phyloP scores from a whole-genome alignment of 768 basidiomycete genomes.

The Amanita rimosa region DNA sequence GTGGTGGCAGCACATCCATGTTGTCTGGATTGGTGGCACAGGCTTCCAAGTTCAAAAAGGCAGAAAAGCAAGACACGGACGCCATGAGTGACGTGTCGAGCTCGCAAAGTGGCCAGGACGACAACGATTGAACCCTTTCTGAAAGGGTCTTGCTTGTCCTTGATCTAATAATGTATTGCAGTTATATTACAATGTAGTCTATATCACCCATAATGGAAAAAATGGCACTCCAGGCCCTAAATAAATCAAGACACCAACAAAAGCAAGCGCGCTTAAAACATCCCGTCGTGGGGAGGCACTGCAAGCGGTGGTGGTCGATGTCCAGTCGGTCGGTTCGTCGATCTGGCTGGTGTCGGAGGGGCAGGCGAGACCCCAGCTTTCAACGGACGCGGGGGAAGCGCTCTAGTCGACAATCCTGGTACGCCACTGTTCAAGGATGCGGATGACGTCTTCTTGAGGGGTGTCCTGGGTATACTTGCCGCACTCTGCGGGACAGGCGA shows the following conservation, averaged over 20 bases:
- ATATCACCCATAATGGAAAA: background rate
- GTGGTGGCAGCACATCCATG: constrained; percentile 19
- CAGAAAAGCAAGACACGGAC: constrained; percentile 21
- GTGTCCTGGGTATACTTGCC: background rate
- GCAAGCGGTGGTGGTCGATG: constrained; percentile 29
- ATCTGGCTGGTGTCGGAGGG: constrained; percentile 14
- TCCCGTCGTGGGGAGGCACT: constrained; percentile 28
- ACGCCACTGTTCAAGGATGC: background rate
- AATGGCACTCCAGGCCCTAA: background rate
- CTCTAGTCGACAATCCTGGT: background rate
- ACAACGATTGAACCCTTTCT: constrained; percentile 9
- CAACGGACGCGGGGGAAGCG: background rate
- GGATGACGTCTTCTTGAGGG: background rate
- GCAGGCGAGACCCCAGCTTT: background rate
- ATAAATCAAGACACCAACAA: too few relatives aligned
- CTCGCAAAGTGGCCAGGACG: constrained; percentile 30
- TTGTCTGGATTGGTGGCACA: constrained; percentile 37
- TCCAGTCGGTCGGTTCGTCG: constrained; percentile 35
- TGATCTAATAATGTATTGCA: background rate
- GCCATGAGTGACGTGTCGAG: constrained; percentile 42
- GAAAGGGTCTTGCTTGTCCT: background rate
- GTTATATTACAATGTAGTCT: background rate
- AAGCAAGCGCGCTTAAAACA: constrained; percentile 11
- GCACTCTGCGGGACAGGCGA: background rate
- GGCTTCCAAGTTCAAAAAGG: constrained; percentile 15